A percentile compares a stretch with the other conserved stretches of the same genome.
Conservation (phyloP, 2,329 filamentous ascomycete species). For the Calonectria henricotiae region DNA sequence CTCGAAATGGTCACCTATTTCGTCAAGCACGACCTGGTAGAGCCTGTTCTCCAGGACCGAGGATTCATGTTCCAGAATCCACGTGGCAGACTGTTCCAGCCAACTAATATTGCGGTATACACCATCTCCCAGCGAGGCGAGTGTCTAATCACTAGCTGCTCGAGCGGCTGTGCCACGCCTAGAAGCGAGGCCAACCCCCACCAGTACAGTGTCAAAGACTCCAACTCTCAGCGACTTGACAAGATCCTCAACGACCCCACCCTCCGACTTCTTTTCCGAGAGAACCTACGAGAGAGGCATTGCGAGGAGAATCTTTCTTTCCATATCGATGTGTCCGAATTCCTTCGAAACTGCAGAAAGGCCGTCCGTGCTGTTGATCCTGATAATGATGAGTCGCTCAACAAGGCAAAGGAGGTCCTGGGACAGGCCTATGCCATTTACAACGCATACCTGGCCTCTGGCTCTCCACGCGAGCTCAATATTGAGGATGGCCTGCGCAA, state of each 20-base stretch:
- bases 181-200: conserved; percentile 60
- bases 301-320: conserved; percentile 98
- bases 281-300: conserved; percentile 94
- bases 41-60: conserved; percentile 79
- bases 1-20: conserved; percentile 89
- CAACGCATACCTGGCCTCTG: conserved; percentile 96
- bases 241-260: conserved; percentile 94
- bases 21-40: conserved; percentile 87
- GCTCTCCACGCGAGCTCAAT: conserved; percentile 96
- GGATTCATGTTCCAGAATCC: conserved; percentile 76
- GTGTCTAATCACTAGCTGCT: conserved; percentile 70
- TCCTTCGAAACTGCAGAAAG: conserved; percentile 78
- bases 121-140: conserved; percentile 87
- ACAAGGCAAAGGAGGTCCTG: conserved; percentile 93
- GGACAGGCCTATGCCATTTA: conserved; percentile 97
- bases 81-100: conserved; percentile 79
- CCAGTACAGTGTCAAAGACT: conserved; percentile 81
- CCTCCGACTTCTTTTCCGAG: conserved; percentile 89
- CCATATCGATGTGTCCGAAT: conserved; percentile 94
- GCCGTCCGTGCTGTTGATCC: conserved; percentile 75
- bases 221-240: conserved; percentile 93
- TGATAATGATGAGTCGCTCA: conserved; percentile 74
- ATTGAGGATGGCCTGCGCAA: conserved; percentile 96
- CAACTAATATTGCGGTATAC: conserved; percentile 90
- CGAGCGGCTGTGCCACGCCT: conserved; percentile 72